Conservation (phyloP, 305 asterid genomes). For the Solanum hybrid region DNA sequence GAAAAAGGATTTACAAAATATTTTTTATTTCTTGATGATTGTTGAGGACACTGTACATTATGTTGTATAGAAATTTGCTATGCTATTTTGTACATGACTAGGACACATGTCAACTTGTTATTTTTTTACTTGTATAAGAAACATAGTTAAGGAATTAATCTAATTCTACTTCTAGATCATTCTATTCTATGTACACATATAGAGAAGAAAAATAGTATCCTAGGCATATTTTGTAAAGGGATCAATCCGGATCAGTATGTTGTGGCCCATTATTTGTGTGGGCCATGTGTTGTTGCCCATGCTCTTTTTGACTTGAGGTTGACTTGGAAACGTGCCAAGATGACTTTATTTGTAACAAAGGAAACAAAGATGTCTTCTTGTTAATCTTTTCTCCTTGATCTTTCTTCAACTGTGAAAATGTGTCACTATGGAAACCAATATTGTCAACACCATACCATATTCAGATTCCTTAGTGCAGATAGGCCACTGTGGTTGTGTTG, state of each 20-base stretch:
- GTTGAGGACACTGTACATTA: not conserved
- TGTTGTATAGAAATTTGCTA: too few relatives aligned
- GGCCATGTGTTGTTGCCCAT: not conserved
- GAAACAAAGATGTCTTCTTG: not conserved
- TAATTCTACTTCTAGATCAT: not conserved
- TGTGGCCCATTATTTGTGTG: not conserved
- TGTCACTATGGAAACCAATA: not conserved
- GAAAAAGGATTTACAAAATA: not conserved
- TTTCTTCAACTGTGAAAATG: not conserved
- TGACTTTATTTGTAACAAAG: not conserved
- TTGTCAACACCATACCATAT: not conserved
- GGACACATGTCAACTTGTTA: not conserved
- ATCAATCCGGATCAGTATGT: not conserved
- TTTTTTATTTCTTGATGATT: not conserved
- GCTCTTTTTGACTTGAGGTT: not conserved
- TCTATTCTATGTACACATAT: not conserved
- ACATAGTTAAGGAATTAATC: not conserved
- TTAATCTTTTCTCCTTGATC: not conserved
- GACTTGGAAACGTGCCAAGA: not conserved
- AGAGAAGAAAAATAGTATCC: not conserved
- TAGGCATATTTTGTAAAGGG: not conserved
- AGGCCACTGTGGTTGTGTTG: too few relatives aligned
- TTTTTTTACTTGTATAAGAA: not conserved
- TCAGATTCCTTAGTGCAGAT: too few relatives aligned
- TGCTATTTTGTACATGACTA: not conserved